Base-by-base conservation (phyloP, 768 basidiomycete genomes). In the Pilatotrama ljubarskyi region DNA sequence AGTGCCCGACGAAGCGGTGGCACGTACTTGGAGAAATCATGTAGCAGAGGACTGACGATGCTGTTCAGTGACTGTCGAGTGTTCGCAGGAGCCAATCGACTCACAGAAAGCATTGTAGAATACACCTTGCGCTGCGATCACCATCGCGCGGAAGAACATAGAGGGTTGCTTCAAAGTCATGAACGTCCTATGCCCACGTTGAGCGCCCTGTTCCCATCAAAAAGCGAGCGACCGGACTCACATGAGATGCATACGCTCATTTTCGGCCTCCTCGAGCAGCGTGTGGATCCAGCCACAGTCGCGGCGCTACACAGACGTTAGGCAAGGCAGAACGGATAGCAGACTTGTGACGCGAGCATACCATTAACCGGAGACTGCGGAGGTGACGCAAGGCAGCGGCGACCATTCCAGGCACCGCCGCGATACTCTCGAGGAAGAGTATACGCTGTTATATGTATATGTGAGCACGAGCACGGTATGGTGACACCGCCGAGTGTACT, bases 331-430 rank as follows among this genome's bases (percentile, higher is more conserved):
- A 13, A 57, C 42, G 63, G 53, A 13, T 11, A 11, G 14, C 11
- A 15, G 2, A 6, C 10, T 8, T 9, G 17, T 26, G 5, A 13
- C 1, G 5, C 18, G 25, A 1, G 42, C 64, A 22, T 60, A 90
- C 90, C 90, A 98, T 91, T 37, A 95, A 77, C 40, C 97, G 85
- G 38, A 99, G 79, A 72, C 92, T 94, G 41, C 83, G 82, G 35
- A 99, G 79, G 75, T 99, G 97, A 25, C 97, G 83, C 36, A 95
- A 78, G 26, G 87, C 88, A 9, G 90, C 91, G 13, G 86, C 92
- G n/a, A 91, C 93, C 93, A 95, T 95, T 5, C 95, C 95, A 18
- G 96, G 96, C 1, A 98, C 95, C 20, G 92, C 97, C 13, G 97
- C 97, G 53, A 97, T 85, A 52, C 83, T 87, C 75, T 98, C 96